phyloP scores from a whole-genome alignment of 202 grass and related monocot genomes.

The Panicum virgatum region DNA sequence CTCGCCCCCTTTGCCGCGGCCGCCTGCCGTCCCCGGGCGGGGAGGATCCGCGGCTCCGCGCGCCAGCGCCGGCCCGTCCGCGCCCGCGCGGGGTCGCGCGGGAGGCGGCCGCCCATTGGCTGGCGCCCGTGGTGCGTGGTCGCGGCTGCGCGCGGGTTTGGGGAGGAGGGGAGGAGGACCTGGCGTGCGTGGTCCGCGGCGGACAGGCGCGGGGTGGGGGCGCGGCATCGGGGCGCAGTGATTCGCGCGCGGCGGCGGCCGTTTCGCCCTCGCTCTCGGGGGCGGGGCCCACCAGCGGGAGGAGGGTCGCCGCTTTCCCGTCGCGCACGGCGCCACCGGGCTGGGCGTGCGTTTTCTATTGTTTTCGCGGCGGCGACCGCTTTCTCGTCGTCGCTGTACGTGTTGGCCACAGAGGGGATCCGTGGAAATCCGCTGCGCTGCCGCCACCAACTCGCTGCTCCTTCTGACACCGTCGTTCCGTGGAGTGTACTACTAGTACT shows the following conservation, averaged over 20 bases:
- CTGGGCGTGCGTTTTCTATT: constrained; percentile 10
- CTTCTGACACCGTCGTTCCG: background rate
- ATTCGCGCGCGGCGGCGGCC: constrained; percentile 53
- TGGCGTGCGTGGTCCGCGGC: constrained; percentile 23
- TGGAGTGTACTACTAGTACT: background rate
- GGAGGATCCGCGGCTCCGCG: constrained; percentile 7
- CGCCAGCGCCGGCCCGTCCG: background rate
- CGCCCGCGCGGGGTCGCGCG: background rate
- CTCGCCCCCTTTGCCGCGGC: background rate
- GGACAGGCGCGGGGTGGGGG: constrained; percentile 31
- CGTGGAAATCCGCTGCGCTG: background rate
- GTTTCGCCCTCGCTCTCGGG: constrained; percentile 37
- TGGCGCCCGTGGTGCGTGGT: background rate
- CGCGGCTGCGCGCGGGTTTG: background rate
- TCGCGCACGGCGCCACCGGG: constrained; percentile 21
- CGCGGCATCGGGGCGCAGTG: constrained; percentile 28
- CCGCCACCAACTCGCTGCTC: background rate
- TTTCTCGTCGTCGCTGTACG: background rate
- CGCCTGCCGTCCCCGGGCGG: background rate
- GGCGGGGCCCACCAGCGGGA: constrained; percentile 4
- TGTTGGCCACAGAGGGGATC: background rate
- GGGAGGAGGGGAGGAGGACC: background rate
- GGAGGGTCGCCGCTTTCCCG: constrained; percentile 44
- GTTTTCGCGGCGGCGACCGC: constrained; percentile 26
- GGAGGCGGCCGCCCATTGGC: constrained; percentile 7